These are phyloP conservation scores for Yarrowia sp. DNA, from an alignment of 805 yeast genomes.

Conservation along the genomic window DNA sequence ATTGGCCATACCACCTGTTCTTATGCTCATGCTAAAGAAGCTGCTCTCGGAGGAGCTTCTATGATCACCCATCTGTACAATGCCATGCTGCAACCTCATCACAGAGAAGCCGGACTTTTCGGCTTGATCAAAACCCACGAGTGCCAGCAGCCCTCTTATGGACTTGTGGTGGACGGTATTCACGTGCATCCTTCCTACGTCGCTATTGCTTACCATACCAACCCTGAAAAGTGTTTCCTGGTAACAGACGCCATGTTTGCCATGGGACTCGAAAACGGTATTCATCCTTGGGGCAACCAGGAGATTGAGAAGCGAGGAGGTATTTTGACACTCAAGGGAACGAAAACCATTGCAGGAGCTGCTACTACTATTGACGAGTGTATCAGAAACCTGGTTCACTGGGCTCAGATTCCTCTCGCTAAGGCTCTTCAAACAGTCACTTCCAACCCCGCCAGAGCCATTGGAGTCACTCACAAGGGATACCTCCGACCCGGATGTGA, in stretches of 20 bases:
- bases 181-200: conserved; percentile 58
- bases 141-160: conserved; percentile 46
- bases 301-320: conserved; percentile 50
- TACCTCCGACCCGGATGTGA: conserved; percentile 53
- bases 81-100: conserved; percentile 62
- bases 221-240: conserved; percentile 53
- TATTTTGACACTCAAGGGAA: conserved; percentile 49
- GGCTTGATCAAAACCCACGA: conserved; percentile 41
- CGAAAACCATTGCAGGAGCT: conserved; percentile 60
- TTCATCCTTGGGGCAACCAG: conserved; percentile 52
- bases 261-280: conserved; percentile 58
- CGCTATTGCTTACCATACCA: conserved; percentile 49
- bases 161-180: conserved; percentile 57
- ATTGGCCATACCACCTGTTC: conserved; percentile 50
- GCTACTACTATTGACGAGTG: conserved; percentile 56
- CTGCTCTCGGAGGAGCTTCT: conserved; percentile 52
- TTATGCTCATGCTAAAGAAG: conserved; percentile 41
- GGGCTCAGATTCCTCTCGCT: conserved; percentile 51
- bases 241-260: conserved; percentile 61
- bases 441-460: conserved; percentile 52
- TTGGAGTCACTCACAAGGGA: conserved; percentile 49
- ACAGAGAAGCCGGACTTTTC: conserved; percentile 56
- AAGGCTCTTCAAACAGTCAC: conserved; percentile 58
- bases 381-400: conserved; percentile 49
- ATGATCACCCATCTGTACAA: conserved; percentile 62